Base-by-base conservation (phyloP, 164 flowering plant species). In the Aristolochia fimbriata region DNA sequence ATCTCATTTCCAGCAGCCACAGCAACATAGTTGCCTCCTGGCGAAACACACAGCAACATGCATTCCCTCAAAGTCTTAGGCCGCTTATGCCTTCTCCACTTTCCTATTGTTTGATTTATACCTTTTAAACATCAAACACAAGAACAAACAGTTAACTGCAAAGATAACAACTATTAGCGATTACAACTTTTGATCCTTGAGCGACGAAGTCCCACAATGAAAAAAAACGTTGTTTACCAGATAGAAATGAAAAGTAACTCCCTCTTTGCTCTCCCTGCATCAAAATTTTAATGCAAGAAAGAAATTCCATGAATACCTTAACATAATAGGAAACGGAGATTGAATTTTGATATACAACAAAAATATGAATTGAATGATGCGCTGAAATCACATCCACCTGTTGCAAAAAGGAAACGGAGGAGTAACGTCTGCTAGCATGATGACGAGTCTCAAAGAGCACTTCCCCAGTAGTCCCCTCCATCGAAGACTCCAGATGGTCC, bases 1-100 rank as follows among this genome's bases (percentile, higher is more conserved):
- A 93, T 76, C 56, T 71, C 81, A 68, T 80, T 88, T 60, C 85
- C 87, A 65, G 71, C 69, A 71, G 88, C 89, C n/a, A 93, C 84
- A 65, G 99, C 97, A 68, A 93, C 85, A 64, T 61, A 75, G 64
- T 86, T 87, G 33, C 86, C 97, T 6, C 71, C 74, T 3, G 83
- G 76, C 52, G 99, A 90, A 43, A 88, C 71, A 67, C 84, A 86
- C 69, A 90, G 66, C 23, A 89, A 83, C 25, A 70, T 65, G 64
- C 30, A 70, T 60, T 64, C 80, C 75, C 73, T 78, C 72, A 64
- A 49, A 65, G 68, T 80, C 64, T 57, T 78, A 5, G 78, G 86
- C 52, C 69, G 70, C 70, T 66, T 78, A 51, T 69, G 70, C 30
- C 64, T 74, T 10, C 65, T 70, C 97, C 90, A 90, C 74, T 77